These are phyloP conservation scores for Sporopachydermia lactativora DNA, from an alignment of 805 yeast species.

Conservation along the genomic window DNA sequence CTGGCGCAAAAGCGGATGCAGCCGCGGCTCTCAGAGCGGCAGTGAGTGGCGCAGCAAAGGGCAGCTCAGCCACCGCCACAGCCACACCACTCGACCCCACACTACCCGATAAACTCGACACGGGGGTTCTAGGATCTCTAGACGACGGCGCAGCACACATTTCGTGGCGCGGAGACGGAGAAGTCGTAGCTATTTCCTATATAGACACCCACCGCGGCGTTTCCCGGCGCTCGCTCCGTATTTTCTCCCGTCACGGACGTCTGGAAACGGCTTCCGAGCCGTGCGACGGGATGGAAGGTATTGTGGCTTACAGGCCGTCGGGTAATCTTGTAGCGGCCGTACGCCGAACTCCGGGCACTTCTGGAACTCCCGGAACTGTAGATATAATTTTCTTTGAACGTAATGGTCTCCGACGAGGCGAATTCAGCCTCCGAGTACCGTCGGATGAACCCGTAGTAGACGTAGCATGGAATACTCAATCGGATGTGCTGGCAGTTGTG, in stretches of 20 bases:
- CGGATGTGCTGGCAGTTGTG: constrained; percentile 65
- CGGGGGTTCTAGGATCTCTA: constrained; percentile 42
- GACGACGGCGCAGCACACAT: constrained; percentile 39
- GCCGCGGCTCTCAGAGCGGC: constrained; percentile 39
- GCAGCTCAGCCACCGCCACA: constrained; percentile 45
- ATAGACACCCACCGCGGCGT: constrained; percentile 37
- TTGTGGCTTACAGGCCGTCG: constrained; percentile 78
- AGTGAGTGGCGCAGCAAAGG: too few species aligned
- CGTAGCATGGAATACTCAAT: constrained; percentile 68
- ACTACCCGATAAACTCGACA: constrained; percentile 55
- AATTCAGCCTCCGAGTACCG: constrained; percentile 54
- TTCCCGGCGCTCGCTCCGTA: constrained; percentile 66
- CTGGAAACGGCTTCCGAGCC: constrained; percentile 82
- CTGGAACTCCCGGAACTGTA: constrained; percentile 20
- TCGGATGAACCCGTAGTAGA: constrained; percentile 27
- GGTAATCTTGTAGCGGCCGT: constrained; percentile 79
- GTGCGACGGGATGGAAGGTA: constrained; percentile 64
- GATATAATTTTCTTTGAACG: constrained; percentile 75
- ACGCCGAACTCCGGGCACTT: constrained; percentile 37
- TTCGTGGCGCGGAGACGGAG: constrained; percentile 96
- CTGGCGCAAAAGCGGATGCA: constrained; percentile 72
- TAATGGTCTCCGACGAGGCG: constrained; percentile 87
- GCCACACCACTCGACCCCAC: constrained; percentile 73
- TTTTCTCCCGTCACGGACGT: constrained; percentile 65
- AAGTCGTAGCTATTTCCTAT: constrained; percentile 56